Evolutionary conservation across 176 grass and related monocot genomes (phyloP), one percentile per base, ranked within the genome.

Genomic region (Urochloa ruziziensis): DNA sequence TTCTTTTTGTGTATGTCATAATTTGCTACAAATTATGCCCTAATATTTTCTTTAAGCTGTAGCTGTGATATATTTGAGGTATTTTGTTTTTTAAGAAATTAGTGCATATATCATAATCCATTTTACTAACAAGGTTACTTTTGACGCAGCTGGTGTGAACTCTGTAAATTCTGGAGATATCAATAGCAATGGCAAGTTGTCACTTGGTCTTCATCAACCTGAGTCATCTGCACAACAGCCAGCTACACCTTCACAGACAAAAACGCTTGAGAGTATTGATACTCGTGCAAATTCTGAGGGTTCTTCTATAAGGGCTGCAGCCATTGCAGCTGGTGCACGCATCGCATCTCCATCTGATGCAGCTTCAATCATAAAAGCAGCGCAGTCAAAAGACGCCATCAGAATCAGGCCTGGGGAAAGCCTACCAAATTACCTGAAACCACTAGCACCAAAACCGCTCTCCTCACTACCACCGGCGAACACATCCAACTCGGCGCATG

Each of bases 301-400:
- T 47, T 88, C 81, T 39, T 84, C 82, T 12, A 89, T 92, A 78
- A 82, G 90, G 59, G 90, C 90, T n/a, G 78, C 78, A 68, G 90
- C 90, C 67, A 85, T 92, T 37, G 90, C 90, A 67, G 86, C 86
- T 0, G 90, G 90, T 39, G 90, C 90, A 2, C 90, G 79, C 63
- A 89, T 92, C 5, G 86, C 73, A 2, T 85, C 86, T 13, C 86
- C 86, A 74, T 92, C 90, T 51, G 86, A 92, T 37, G 90, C 86
- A 67, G 86, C 90, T 48, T 86, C 83, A 47, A 89, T 89, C 46
- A 92, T 92, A 67, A 92, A 92, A 86, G 90, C 83, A 1, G 90
- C 83, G 15, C 78, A 83, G 52, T 86, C 86, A 18, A 92, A 89
- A 86, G 79, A 62, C 54, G 86, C 79, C 12, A 89, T 86, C 65